Conservation (phyloP, 441 rosid species). For the Euphorbia corollata region DNA sequence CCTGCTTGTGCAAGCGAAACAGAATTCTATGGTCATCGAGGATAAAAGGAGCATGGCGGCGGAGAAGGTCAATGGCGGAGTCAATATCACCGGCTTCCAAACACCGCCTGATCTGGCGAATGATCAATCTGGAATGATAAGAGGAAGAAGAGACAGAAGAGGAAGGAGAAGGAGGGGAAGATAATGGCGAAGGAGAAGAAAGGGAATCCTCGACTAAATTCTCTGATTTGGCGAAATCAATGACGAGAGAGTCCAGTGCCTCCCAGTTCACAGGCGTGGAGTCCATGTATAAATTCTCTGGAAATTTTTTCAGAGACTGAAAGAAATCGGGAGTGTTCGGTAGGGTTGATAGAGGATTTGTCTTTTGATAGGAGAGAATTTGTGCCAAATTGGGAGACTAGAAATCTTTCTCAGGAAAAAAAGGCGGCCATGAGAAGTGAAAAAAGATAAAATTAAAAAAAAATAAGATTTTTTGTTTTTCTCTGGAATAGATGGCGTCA, state of each 20-base stretch:
- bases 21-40: conserved; percentile 77
- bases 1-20: conserved; percentile 85
- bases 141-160: conserved; percentile 20
- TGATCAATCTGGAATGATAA: conserved; percentile 60
- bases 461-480: background rate
- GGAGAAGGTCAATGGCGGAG: conserved; percentile 53
- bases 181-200: conserved; percentile 32
- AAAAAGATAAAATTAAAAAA: too few species aligned
- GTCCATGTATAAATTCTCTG: conserved; percentile 41
- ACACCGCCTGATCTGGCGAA: conserved; percentile 65
- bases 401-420: background rate
- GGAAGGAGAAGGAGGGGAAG: conserved; percentile 43
- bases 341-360: too few species aligned
- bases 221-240: conserved; percentile 77
- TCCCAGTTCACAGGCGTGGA: conserved; percentile 76
- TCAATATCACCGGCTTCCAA: conserved; percentile 76
- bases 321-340: conserved; percentile 1
- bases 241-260: conserved; percentile 63
- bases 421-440: background rate
- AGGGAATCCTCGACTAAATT: conserved; percentile 48
- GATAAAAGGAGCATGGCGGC: conserved; percentile 56
- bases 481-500: background rate
- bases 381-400: background rate
- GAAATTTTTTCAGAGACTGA: conserved; percentile 12
- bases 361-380: background rate